phyloP scores from a whole-genome alignment of 345 rosid genomes.

The Adansonia digitata region DNA sequence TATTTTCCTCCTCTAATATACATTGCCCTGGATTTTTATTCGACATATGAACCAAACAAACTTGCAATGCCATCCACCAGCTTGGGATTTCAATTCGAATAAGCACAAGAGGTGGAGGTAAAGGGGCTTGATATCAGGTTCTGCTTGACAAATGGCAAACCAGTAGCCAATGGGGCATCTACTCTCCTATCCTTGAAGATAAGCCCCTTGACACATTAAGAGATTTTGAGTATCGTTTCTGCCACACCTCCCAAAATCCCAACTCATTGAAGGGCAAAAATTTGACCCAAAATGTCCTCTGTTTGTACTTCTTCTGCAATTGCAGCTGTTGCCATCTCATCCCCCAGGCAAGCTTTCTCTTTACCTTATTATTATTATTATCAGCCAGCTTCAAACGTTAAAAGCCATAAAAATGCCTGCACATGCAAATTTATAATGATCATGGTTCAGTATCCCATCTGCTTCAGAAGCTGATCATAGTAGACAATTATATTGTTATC shows the following conservation, averaged over 20 bases:
- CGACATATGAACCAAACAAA: neutral
- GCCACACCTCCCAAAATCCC: neutral
- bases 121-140: conserved; percentile 28
- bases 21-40: neutral
- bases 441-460: neutral
- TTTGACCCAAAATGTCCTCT: conserved; percentile 55
- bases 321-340: conserved; percentile 56
- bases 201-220: conserved; percentile 39
- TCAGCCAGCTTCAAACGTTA: neutral
- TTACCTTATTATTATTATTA: neutral
- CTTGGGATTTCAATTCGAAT: conserved; percentile 20
- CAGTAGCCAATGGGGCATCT: conserved; percentile 27
- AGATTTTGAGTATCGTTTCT: conserved; percentile 15
- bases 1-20: too few relatives aligned
- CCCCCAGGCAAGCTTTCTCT: conserved; percentile 53
- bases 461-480: neutral
- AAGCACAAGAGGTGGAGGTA: conserved; percentile 16
- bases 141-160: conserved; percentile 43
- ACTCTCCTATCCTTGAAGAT: conserved; percentile 49
- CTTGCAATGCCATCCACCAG: conserved; percentile 30
- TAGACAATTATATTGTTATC: too few relatives aligned
- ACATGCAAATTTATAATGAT: neutral
- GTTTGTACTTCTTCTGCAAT: conserved; percentile 85
- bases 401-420: neutral
- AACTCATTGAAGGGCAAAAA: neutral